Evolutionary conservation across 1,139 yeast species (phyloP), one percentile per base, ranked within the genome.

Genomic region (Blastobotrys persicus): DNA sequence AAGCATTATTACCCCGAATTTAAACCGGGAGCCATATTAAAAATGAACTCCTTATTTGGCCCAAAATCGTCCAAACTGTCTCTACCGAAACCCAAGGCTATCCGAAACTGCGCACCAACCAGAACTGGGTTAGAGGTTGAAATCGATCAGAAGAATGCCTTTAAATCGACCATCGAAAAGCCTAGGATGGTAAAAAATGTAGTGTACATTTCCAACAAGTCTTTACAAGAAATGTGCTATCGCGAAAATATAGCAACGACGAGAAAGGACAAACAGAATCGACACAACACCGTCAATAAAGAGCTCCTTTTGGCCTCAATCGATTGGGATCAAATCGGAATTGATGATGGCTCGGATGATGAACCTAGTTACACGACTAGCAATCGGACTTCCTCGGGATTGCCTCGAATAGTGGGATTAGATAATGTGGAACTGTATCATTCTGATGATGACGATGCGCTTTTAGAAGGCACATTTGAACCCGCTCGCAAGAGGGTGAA

Each of bases 261-360:
- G 1, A 44, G 34, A n/a, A 42, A 46, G 3, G 38, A 34, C 17
- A 23, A 28, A 23, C 38, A 37, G 34, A 60, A 12, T 55, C 57
- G 41, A 64, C 63, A 41, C 47, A 61, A 48, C 39, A 48, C 45
- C 12, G 42, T 51, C 23, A 75, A 79, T 28, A 80, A 80, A 48
- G 88, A 85, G 53, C 68, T 87, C 47, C 72, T 85, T 3, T 70
- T 88, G 39, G 86, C 94, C 0, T 78, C 92, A 0, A 84, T 88
- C 14, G 92, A 86, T 58, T 89, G 97, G 96, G 84, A 88, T 3
- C 47, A 18, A 14, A 14, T 14, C 13, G 43, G 28, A 12, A 40
- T 16, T 12, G 43, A 40, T 2, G 43, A 40, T 7, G 20, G 12
- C 6, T 16, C 26, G 9, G 34, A 31, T 3, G 41, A 12, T 3